Conservation (phyloP, 2,329 filamentous ascomycete species). For the Fusarium bulbicola region DNA sequence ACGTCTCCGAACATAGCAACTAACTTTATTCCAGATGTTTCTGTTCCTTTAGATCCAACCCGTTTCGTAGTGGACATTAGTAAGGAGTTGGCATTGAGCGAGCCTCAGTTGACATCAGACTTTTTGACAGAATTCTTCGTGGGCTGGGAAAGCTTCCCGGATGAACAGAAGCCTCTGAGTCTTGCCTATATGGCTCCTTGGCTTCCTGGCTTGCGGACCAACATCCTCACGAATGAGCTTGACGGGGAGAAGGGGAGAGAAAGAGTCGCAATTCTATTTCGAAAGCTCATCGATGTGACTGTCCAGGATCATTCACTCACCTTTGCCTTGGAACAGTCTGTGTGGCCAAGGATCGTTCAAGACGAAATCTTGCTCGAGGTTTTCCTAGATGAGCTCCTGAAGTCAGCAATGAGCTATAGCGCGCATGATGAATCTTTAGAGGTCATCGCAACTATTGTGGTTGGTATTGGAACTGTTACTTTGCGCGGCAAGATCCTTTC, state of each 20-base stretch:
- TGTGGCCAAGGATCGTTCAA: slow-evolving; percentile 71
- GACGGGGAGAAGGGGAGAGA: slow-evolving; percentile 74
- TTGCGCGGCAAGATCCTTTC: slow-evolving; percentile 72
- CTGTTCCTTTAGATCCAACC: slow-evolving; percentile 69
- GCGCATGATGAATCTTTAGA: slow-evolving; percentile 68
- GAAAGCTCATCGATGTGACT: slow-evolving; percentile 73
- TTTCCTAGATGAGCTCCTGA: slow-evolving; percentile 73
- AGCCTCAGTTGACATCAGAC: slow-evolving; percentile 73
- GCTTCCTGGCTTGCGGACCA: slow-evolving; percentile 69
- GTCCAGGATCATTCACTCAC: slow-evolving; percentile 67
- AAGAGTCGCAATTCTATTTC: slow-evolving; percentile 69
- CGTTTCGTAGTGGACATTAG: slow-evolving; percentile 73
- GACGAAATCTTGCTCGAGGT: slow-evolving; percentile 74
- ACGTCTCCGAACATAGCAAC: background rate
- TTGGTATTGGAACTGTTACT: slow-evolving; percentile 71
- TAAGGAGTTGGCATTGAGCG: slow-evolving; percentile 67
- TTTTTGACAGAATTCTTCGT: slow-evolving; percentile 79
- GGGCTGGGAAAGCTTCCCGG: slow-evolving; percentile 74
- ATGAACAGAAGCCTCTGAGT: slow-evolving; percentile 72
- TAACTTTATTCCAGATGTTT: slow-evolving; percentile 58
- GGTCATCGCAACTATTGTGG: slow-evolving; percentile 68
- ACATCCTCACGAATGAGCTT: slow-evolving; percentile 65
- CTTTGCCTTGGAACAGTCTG: slow-evolving; percentile 69
- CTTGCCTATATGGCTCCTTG: slow-evolving; percentile 77
- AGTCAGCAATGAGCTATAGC: slow-evolving; percentile 66